Conservation (phyloP, 352 stramenopile genomes). For the Thraustochytrium sp. region DNA sequence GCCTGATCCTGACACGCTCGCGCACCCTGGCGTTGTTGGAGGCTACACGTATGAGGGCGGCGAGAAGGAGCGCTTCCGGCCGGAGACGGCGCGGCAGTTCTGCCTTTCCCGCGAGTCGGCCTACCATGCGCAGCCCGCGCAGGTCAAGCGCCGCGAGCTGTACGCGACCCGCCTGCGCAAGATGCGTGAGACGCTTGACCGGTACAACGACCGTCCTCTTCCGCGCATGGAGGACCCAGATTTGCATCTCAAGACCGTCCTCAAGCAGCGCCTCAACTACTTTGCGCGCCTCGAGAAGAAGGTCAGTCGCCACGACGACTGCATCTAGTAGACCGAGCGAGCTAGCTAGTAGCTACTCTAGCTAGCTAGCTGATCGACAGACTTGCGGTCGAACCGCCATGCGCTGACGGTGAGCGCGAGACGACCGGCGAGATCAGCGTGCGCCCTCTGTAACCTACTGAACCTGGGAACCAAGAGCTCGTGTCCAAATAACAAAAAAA, state of each 20-base stretch:
- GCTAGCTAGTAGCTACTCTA: too few relatives aligned
- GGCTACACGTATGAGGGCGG: constrained; percentile 16
- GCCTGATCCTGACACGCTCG: background rate
- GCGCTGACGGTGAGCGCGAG: too few relatives aligned
- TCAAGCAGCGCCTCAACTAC: constrained; percentile 36
- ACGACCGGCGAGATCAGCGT: too few relatives aligned
- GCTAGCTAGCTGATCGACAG: too few relatives aligned
- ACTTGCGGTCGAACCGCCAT: too few relatives aligned
- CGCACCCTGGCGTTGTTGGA: background rate
- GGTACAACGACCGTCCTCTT: background rate
- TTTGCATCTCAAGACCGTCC: constrained; percentile 5
- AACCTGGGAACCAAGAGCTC: too few relatives aligned
- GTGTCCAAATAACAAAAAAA: too few relatives aligned
- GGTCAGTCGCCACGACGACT: too few relatives aligned
- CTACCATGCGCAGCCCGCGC: background rate
- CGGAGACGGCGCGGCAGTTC: background rate
- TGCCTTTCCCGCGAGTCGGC: background rate
- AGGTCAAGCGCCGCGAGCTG: background rate
- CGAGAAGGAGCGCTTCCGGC: background rate
- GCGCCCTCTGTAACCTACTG: too few relatives aligned
- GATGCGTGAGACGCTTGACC: background rate
- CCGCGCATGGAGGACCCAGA: constrained; percentile 13
- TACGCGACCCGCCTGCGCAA: background rate
- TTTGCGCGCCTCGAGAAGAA: background rate
- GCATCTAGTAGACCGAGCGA: too few relatives aligned